These are phyloP conservation scores for Podaxis pistillaris DNA, from an alignment of 768 basidiomycete genomes.

Conservation along the genomic window DNA sequence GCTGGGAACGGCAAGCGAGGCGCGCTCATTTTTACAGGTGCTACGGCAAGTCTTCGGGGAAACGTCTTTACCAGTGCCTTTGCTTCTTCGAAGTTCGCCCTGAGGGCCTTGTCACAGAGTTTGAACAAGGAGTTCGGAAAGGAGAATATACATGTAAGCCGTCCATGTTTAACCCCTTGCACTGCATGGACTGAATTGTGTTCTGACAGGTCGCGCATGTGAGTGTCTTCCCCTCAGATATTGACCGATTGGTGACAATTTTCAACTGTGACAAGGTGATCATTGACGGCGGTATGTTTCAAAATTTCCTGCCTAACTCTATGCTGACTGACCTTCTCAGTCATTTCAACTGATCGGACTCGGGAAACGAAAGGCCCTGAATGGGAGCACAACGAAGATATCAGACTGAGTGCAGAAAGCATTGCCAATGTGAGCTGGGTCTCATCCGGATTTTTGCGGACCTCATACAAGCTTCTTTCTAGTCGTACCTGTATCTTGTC, in stretches of 20 bases:
- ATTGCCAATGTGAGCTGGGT: constrained; percentile 58
- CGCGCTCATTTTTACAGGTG: constrained; percentile 69
- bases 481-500: constrained; percentile 67
- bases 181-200: neutral
- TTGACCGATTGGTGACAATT: neutral
- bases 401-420: constrained; percentile 57
- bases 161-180: constrained; percentile 49
- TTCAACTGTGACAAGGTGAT: constrained; percentile 41
- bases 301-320: neutral
- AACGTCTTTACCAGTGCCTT: constrained; percentile 61
- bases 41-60: constrained; percentile 64
- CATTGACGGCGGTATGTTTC: constrained; percentile 58
- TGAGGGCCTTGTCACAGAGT: constrained; percentile 66
- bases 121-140: constrained; percentile 73
- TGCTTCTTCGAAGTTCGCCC: constrained; percentile 60
- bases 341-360: too few relatives aligned
- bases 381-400: constrained; percentile 45
- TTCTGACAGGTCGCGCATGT: constrained; percentile 8
- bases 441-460: neutral
- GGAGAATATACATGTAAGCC: constrained; percentile 65
- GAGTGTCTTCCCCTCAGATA: neutral
- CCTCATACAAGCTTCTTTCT: neutral
- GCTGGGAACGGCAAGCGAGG: constrained; percentile 52
- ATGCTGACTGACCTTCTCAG: constrained; percentile 27
- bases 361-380: constrained; percentile 25